These are phyloP conservation scores for Cystobasidium tubakii DNA, from an alignment of 768 basidiomycete genomes.

Conservation along the genomic window DNA sequence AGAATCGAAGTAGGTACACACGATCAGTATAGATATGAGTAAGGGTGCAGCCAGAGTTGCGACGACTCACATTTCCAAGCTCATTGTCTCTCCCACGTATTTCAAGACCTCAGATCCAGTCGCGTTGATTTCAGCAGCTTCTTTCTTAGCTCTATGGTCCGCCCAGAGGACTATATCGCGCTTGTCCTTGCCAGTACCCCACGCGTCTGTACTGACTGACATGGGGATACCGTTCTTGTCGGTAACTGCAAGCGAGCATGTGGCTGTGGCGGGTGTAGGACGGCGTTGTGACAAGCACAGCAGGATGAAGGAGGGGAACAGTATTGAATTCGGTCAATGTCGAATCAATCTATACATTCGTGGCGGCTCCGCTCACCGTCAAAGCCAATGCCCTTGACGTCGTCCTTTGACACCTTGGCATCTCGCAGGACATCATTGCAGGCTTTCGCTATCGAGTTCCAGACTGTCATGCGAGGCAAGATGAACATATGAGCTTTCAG, in stretches of 20 bases:
- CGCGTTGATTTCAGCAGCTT: conserved; percentile 81
- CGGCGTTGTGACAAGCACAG: background rate
- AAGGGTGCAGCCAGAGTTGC: too few species aligned
- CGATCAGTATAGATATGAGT: too few species aligned
- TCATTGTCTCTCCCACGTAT: conserved; percentile 94
- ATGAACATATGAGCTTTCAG: background rate
- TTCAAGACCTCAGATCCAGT: conserved; percentile 78
- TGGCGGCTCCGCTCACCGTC: conserved; percentile 19
- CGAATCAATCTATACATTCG: too few species aligned
- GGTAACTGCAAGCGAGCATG: conserved; percentile 86
- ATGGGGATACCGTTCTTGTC: conserved; percentile 69
- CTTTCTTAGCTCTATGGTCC: conserved; percentile 86
- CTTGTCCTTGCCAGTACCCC: conserved; percentile 50
- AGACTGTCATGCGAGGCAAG: conserved; percentile 38
- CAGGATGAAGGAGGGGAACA: too few species aligned
- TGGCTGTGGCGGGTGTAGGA: conserved; percentile 68
- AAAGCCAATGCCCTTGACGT: conserved; percentile 62
- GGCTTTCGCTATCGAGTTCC: conserved; percentile 44
- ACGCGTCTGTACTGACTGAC: conserved; percentile 63
- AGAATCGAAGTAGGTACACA: background rate
- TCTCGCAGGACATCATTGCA: conserved; percentile 58
- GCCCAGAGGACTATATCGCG: conserved; percentile 93
- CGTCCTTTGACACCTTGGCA: conserved; percentile 57
- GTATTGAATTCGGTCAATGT: too few species aligned
- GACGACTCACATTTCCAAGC: conserved; percentile 59